Conservation (phyloP, 1,284 basidiomycete genomes). For the Xerocomus cyaneibrunnescens region DNA sequence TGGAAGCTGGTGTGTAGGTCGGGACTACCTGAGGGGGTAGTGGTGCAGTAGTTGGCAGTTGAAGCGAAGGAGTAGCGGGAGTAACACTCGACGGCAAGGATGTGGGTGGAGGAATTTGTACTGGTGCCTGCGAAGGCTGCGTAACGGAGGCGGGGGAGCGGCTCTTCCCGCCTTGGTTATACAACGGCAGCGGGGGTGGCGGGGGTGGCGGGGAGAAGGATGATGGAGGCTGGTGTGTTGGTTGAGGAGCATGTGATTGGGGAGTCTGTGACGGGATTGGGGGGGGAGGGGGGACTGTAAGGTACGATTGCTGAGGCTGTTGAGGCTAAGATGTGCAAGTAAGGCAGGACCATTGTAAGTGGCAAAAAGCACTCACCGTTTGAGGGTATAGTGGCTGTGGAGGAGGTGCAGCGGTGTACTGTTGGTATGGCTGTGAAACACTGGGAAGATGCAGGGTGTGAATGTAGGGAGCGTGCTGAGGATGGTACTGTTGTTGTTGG, state of each 20-base stretch:
- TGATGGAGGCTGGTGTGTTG: constrained; percentile 14
- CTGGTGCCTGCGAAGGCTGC: constrained; percentile 9
- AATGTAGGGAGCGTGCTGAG: constrained; percentile 19
- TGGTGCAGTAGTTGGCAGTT: not conserved
- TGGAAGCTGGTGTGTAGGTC: not conserved
- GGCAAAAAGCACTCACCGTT: constrained; percentile 20
- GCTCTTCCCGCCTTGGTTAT: constrained; percentile 5
- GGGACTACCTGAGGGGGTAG: not conserved
- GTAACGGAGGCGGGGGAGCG: not conserved
- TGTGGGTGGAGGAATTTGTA: not conserved
- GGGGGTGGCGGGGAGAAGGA: constrained; percentile 23
- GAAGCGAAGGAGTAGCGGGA: not conserved
- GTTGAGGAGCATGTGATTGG: constrained; percentile 4
- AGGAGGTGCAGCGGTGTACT: constrained; percentile 7
- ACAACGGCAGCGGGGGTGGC: constrained; percentile 16
- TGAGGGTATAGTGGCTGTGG: constrained; percentile 46
- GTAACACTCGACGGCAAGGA: not conserved
- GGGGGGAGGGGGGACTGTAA: constrained; percentile 16
- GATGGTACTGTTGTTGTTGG: constrained; percentile 17
- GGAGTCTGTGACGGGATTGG: constrained; percentile 15
- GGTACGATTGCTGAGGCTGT: constrained; percentile 16
- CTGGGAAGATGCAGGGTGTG: constrained; percentile 14
- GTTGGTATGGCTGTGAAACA: constrained; percentile 21
- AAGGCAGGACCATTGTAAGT: constrained; percentile 13
- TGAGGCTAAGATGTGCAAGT: constrained; percentile 3